phyloP scores from a whole-genome alignment of 345 rosid species.

The Arabidopsis arenosa region DNA sequence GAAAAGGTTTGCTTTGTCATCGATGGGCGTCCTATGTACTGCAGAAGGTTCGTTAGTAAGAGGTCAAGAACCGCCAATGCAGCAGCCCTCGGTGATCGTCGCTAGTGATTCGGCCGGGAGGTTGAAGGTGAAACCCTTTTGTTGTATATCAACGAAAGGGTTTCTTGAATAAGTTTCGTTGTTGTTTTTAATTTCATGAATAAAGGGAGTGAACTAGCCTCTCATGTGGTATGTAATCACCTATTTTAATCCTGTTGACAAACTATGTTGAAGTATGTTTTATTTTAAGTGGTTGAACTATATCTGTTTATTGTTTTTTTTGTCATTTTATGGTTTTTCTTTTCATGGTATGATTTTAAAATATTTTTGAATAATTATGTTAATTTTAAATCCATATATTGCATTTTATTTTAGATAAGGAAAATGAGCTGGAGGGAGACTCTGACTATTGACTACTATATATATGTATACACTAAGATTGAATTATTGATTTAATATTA shows the following conservation, averaged over 20 bases:
- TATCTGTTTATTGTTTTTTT: not conserved
- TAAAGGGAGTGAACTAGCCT: not conserved
- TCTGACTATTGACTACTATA: not conserved
- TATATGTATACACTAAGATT: not conserved
- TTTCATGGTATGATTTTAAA: too few species aligned
- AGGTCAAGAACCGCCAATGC: not conserved
- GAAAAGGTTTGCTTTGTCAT: not conserved
- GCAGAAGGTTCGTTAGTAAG: conserved; percentile 5
- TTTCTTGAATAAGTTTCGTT: not conserved
- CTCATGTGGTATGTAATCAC: not conserved
- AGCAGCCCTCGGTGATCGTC: not conserved
- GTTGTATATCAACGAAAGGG: not conserved
- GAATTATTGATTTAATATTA: not conserved
- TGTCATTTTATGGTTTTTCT: not conserved
- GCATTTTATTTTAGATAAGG: not conserved
- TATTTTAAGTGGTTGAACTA: not conserved
- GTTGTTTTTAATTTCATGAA: conserved; percentile 6
- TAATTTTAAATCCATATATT: too few species aligned
- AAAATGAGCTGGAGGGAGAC: not conserved
- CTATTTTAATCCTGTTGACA: not conserved
- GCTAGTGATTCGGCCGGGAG: not conserved
- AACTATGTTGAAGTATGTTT: not conserved
- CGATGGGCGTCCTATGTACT: not conserved
- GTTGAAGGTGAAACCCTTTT: not conserved
- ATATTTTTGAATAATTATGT: too few species aligned